Evolutionary conservation across 2,329 filamentous ascomycete genomes (phyloP).

Genomic region (Hypoxylon sp.): DNA sequence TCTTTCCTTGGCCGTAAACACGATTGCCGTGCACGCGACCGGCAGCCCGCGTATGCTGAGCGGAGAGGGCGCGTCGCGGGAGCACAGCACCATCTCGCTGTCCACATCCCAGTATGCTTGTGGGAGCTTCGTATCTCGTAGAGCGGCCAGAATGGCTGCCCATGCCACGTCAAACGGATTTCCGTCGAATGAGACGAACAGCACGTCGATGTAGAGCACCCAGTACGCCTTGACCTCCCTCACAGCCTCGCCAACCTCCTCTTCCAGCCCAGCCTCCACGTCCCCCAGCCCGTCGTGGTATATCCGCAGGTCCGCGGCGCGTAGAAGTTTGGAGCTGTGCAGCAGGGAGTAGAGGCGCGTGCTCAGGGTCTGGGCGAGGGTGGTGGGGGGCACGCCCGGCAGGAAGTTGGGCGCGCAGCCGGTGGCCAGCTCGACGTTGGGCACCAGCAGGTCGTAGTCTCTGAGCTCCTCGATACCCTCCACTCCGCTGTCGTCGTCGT

Average conservation of each 20-base stretch:
- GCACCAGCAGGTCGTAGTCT: conserved; percentile 80
- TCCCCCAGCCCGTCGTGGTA: conserved; percentile 49
- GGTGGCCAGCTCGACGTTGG: conserved; percentile 91
- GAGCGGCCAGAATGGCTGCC: conserved; percentile 81
- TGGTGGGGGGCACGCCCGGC: conserved; percentile 81
- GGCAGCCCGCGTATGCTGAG: conserved; percentile 73
- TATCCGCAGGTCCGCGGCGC: conserved; percentile 75
- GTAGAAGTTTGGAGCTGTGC: conserved; percentile 73
- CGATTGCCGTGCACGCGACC: conserved; percentile 77
- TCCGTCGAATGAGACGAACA: conserved; percentile 92
- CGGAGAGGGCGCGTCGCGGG: conserved; percentile 57
- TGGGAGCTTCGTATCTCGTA: conserved; percentile 80
- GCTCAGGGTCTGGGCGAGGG: conserved; percentile 83
- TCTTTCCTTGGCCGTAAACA: conserved; percentile 74
- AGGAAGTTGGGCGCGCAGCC: conserved; percentile 87
- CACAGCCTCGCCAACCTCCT: conserved; percentile 43
- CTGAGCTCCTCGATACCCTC: conserved; percentile 58
- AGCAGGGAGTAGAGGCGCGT: conserved; percentile 80
- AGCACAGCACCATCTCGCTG: conserved; percentile 79
- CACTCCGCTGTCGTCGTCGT: conserved; percentile 39
- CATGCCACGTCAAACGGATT: conserved; percentile 93
- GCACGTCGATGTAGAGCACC: conserved; percentile 93
- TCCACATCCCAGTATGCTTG: conserved; percentile 85
- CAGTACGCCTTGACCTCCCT: conserved; percentile 81
- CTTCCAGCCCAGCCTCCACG: conserved; percentile 35